Evolutionary conservation across 2,329 filamentous ascomycete species (phyloP).

Genomic region (Phialophora expanda): DNA sequence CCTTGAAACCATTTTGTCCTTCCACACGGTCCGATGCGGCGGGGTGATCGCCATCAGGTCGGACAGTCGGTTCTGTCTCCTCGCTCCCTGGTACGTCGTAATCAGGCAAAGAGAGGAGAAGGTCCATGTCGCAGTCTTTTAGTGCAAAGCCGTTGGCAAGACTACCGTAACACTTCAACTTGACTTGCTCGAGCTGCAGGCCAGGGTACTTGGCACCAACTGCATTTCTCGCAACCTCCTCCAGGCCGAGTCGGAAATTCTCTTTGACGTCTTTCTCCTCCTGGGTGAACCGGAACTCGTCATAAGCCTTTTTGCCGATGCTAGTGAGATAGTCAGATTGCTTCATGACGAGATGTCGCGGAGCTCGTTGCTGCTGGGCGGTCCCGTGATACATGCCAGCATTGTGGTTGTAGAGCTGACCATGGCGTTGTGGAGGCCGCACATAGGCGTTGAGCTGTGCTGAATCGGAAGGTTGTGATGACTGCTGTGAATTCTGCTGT

Average conservation of each 20-base stretch:
- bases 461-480: background rate
- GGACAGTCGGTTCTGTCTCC: background rate
- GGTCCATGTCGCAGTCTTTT: conserved; percentile 87
- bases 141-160: conserved; percentile 84
- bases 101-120: conserved; percentile 72
- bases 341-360: conserved; percentile 32
- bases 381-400: conserved; percentile 19
- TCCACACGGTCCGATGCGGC: conserved; percentile 4
- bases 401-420: conserved; percentile 31
- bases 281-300: conserved; percentile 27
- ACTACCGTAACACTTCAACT: conserved; percentile 80
- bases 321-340: conserved; percentile 38
- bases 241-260: conserved; percentile 67
- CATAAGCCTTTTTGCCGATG: conserved; percentile 25
- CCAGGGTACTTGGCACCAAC: conserved; percentile 49
- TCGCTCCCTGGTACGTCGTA: background rate
- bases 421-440: conserved; percentile 20
- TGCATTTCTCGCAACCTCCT: conserved; percentile 64
- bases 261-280: conserved; percentile 73
- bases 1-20: conserved; percentile 27
- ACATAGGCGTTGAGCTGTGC: conserved; percentile 16
- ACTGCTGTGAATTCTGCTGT: conserved; percentile 5
- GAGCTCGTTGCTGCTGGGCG: conserved; percentile 30
- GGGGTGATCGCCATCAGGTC: background rate
- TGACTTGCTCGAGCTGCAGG: conserved; percentile 63